Evolutionary conservation across 257 asterid species (phyloP).

Genomic region (Eustoma russellianum): DNA sequence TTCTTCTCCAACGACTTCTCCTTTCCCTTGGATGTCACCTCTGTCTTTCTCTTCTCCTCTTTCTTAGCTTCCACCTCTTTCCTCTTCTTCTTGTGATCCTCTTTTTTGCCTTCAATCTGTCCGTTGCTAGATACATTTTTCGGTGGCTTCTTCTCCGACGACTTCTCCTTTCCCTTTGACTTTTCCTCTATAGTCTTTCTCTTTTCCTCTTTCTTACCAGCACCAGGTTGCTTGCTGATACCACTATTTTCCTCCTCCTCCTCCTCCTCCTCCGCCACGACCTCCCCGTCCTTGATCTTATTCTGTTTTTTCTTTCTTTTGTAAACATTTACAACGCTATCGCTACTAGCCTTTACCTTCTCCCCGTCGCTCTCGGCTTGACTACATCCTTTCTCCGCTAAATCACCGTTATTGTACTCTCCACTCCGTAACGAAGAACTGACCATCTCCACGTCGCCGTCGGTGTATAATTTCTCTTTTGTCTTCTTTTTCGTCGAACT

Average conservation of each 20-base stretch:
- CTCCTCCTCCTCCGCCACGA: constrained; percentile 2
- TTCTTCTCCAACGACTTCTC: no score
- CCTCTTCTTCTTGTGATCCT: neutral
- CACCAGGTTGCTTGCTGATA: neutral
- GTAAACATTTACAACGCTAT: neutral
- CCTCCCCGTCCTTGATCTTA: neutral
- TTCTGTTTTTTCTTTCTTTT: neutral
- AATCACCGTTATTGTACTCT: neutral
- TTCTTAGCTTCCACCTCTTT: constrained; percentile 3
- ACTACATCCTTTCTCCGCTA: neutral
- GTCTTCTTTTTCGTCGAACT: neutral
- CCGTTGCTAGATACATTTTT: no score
- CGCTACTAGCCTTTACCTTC: neutral
- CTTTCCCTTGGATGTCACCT: neutral
- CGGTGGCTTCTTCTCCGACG: neutral
- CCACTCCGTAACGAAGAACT: no score
- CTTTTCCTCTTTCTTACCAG: constrained; percentile 6
- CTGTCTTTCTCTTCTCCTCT: neutral
- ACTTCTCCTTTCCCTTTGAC: neutral
- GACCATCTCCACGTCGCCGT: neutral
- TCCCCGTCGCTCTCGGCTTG: neutral
- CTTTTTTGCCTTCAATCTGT: no score
- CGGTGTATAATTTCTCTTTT: neutral
- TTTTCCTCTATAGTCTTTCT: constrained; percentile 1
- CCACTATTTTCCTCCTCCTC: constrained; percentile 3